phyloP scores from a whole-genome alignment of 371 early-diverging fungal species.

The Quaeritorhiza haematococci region DNA sequence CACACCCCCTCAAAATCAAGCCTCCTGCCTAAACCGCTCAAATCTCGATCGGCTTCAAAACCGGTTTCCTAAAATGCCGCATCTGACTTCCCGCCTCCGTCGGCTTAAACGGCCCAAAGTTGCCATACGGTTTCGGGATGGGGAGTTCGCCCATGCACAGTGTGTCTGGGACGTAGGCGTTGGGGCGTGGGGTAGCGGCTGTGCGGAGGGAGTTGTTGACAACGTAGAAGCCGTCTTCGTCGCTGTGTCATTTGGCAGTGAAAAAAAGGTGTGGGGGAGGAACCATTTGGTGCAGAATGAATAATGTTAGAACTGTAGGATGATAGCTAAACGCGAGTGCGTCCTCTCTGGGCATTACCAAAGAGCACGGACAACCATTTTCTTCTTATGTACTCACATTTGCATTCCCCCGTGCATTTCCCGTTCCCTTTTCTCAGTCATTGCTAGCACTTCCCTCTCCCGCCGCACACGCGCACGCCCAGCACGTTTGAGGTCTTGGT shows the following conservation, averaged over 20 bases:
- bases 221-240: slow-evolving; percentile 42
- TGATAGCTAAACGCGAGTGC: not conserved
- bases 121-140: slow-evolving; percentile 55
- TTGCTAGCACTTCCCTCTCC: slow-evolving; percentile 17
- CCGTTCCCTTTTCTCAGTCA: slow-evolving; percentile 16
- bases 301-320: not conserved
- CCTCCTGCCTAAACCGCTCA: no score
- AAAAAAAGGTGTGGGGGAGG: not conserved
- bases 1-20: no score
- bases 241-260: slow-evolving; percentile 8
- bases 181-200: slow-evolving; percentile 48
- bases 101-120: slow-evolving; percentile 50
- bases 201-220: slow-evolving; percentile 35
- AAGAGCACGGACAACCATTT: slow-evolving; percentile 3
- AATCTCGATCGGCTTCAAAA: slow-evolving; percentile 41
- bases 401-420: slow-evolving; percentile 11
- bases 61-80: slow-evolving; percentile 42
- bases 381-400: slow-evolving; percentile 21
- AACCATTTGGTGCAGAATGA: not conserved
- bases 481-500: slow-evolving; percentile 33
- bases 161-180: slow-evolving; percentile 49
- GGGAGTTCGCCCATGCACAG: slow-evolving; percentile 41
- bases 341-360: no score
- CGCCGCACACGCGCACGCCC: slow-evolving; percentile 23
- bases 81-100: slow-evolving; percentile 37